Percentiles rank a stretch among this genome's conserved stretches.
These are phyloP conservation scores for Penicillium brevicompactum DNA, from an alignment of 2,329 filamentous ascomycete genomes.

Conservation along the genomic window DNA sequence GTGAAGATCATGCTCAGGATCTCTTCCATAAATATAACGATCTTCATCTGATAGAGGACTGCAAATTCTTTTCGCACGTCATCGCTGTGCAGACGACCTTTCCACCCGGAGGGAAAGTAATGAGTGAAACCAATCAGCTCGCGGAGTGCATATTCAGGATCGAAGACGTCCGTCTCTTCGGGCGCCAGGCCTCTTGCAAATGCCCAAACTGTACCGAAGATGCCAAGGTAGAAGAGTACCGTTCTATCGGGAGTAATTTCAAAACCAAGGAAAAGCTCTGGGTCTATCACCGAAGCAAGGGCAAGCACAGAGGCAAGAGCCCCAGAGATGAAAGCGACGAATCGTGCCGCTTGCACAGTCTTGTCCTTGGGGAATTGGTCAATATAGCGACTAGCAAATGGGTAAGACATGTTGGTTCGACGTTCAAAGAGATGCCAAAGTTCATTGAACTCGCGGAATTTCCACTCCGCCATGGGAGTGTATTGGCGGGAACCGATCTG, in stretches of 20 bases:
- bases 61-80: conserved; percentile 92
- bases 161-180: conserved; percentile 85
- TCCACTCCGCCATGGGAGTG: conserved; percentile 93
- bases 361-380: conserved; percentile 97
- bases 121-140: conserved; percentile 93
- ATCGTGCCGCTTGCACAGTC: conserved; percentile 79
- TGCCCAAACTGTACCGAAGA: conserved; percentile 82
- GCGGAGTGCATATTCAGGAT: conserved; percentile 84
- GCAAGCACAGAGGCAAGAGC: conserved; percentile 84
- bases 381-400: conserved; percentile 87
- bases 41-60: conserved; percentile 85
- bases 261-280: conserved; percentile 86
- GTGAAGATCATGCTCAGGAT: conserved; percentile 90
- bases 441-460: conserved; percentile 98
- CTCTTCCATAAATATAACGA: conserved; percentile 90
- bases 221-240: conserved; percentile 83
- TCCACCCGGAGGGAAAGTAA: conserved; percentile 88
- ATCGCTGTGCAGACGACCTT: conserved; percentile 84
- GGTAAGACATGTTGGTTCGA: conserved; percentile 89
- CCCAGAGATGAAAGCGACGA: conserved; percentile 84
- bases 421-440: conserved; percentile 88
- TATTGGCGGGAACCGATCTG: conserved; percentile 87
- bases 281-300: conserved; percentile 81
- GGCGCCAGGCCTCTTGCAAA: conserved; percentile 80
- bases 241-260: conserved; percentile 88